phyloP scores from a whole-genome alignment of 2,329 filamentous ascomycete species.

The Paramyrothecium sp. region DNA sequence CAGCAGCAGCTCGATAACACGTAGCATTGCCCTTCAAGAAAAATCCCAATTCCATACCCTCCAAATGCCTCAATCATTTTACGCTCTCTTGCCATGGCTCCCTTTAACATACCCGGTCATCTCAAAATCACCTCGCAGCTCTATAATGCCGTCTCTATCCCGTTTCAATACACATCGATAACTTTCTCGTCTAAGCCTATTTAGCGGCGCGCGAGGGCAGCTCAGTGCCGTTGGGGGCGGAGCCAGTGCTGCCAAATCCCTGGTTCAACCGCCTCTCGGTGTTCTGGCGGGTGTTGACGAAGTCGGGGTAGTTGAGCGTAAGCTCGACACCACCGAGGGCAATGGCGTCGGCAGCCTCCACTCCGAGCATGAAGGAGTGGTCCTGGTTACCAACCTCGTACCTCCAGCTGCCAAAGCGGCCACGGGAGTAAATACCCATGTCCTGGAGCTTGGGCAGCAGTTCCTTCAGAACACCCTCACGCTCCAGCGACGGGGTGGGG shows the following conservation, averaged over 20 bases:
- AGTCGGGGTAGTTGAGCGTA: conserved; percentile 95
- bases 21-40: not conserved
- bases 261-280: conserved; percentile 42
- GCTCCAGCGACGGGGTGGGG: conserved; percentile 91
- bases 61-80: not conserved
- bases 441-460: conserved; percentile 90
- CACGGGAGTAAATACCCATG: conserved; percentile 90
- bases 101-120: not conserved
- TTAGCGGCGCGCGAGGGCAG: conserved; percentile 24
- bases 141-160: conserved; percentile 10
- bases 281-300: conserved; percentile 80
- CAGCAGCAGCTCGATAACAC: too few species aligned
- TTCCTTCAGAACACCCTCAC: conserved; percentile 89
- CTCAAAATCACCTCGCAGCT: not conserved
- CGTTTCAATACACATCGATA: conserved; percentile 7
- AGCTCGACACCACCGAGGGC: conserved; percentile 86
- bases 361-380: conserved; percentile 96
- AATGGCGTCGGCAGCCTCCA: conserved; percentile 89
- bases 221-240: conserved; percentile 30
- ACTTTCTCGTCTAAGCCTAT: not conserved
- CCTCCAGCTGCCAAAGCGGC: conserved; percentile 95
- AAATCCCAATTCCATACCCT: not conserved
- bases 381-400: conserved; percentile 98
- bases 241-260: conserved; percentile 36
- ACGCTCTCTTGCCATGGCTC: not conserved